Percentiles rank a stretch among this genome's conserved stretches.
These are phyloP conservation scores for Lepidopterella palustris DNA, from an alignment of 495 filamentous ascomycete genomes.

Conservation along the genomic window DNA sequence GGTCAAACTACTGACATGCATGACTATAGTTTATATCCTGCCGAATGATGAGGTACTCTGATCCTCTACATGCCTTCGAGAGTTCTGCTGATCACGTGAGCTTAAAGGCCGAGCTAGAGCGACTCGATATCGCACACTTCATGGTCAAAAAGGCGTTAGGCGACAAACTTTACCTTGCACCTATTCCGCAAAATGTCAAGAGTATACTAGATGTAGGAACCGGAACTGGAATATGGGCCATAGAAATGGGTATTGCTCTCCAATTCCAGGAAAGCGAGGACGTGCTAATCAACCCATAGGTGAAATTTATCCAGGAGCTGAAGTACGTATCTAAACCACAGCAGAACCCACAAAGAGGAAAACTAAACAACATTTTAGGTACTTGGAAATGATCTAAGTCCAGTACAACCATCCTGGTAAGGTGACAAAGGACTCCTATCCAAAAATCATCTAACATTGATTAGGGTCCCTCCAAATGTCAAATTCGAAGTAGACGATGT, in stretches of 20 bases:
- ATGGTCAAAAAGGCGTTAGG: conserved; percentile 20
- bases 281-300: background rate
- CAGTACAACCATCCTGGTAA: conserved; percentile 21
- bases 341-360: background rate
- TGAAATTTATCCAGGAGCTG: background rate
- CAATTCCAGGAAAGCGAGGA: too few species aligned
- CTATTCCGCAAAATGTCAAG: conserved; percentile 1
- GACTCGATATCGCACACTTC: conserved; percentile 46
- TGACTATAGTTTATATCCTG: conserved; percentile 10
- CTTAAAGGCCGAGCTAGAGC: conserved; percentile 12
- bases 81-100: background rate
- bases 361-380: conserved; percentile 3
- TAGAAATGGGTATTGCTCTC: conserved; percentile 14
- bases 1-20: background rate
- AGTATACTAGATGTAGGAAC: conserved; percentile 25
- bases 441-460: background rate
- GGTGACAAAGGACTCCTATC: background rate
- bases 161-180: conserved; percentile 14
- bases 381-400: conserved; percentile 23
- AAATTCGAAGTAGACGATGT: conserved; percentile 26
- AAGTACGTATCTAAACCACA: background rate
- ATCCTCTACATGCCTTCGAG: background rate
- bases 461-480: conserved; percentile 22
- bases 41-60: conserved; percentile 21
- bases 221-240: conserved; percentile 25